phyloP scores from a whole-genome alignment of 2,329 filamentous ascomycete genomes.

The Gaeumannomyces tritici region DNA sequence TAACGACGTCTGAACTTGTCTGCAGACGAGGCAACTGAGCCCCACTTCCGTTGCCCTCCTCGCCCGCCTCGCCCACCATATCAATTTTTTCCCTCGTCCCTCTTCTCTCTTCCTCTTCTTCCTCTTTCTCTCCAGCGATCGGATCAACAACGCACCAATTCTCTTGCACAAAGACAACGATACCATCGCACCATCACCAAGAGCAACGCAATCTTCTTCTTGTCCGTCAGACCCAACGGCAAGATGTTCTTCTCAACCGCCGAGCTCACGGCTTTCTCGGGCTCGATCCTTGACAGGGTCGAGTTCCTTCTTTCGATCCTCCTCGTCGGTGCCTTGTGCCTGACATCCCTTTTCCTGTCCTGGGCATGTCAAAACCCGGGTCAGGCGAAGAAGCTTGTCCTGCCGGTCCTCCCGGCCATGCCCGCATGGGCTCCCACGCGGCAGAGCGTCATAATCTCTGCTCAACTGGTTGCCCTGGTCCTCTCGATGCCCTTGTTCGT shows the following conservation, averaged over 20 bases:
- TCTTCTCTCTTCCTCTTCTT: neutral
- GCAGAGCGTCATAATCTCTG: neutral
- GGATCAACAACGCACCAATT: neutral
- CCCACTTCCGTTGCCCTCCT: no score
- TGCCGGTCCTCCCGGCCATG: no score
- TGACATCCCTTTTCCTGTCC: no score
- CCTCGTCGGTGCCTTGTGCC: no score
- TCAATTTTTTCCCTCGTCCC: neutral
- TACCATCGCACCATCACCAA: neutral
- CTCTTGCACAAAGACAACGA: neutral
- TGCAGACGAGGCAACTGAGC: no score
- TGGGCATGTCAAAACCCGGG: no score
- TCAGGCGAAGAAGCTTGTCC: no score
- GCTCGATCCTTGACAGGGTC: neutral
- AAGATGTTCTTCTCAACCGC: neutral
- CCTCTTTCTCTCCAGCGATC: neutral
- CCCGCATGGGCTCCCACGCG: neutral
- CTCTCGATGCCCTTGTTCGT: neutral
- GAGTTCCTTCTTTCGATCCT: neutral
- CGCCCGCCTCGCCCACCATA: no score
- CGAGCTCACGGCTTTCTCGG: no score
- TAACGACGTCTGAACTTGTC: no score
- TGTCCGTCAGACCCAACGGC: neutral
- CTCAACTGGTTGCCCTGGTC: no score
- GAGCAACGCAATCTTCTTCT: neutral